phyloP scores from a whole-genome alignment of 164 flowering plant species.

The Santalum album region DNA sequence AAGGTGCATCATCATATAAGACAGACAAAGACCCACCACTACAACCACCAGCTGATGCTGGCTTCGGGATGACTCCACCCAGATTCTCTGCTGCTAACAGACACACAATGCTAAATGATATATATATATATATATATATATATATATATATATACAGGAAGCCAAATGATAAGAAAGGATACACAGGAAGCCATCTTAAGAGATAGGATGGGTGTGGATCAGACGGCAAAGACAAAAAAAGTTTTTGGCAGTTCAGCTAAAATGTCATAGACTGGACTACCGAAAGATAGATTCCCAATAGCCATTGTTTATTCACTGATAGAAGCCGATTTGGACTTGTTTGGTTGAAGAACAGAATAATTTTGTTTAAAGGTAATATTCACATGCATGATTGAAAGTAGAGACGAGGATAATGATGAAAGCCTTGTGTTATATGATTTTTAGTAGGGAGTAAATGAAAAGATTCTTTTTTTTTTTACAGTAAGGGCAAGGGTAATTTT shows the following conservation, averaged over 20 bases:
- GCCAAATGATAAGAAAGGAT: background rate
- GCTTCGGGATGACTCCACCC: too few species aligned
- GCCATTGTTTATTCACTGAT: constrained; percentile 11
- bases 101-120: too few species aligned
- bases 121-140: too few species aligned
- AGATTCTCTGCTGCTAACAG: too few species aligned
- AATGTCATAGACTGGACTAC: background rate
- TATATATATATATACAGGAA: too few species aligned
- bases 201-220: constrained; percentile 9
- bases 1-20: too few species aligned
- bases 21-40: too few species aligned
- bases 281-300: constrained; percentile 5
- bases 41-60: too few species aligned
- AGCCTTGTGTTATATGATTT: background rate
- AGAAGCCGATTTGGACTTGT: constrained; percentile 24
- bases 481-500: too few species aligned
- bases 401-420: constrained; percentile 17
- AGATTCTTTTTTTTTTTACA: too few species aligned
- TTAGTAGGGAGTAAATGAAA: background rate
- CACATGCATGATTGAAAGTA: constrained; percentile 27
- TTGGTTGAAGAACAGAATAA: constrained; percentile 21
- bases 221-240: background rate
- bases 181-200: background rate
- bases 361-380: constrained; percentile 21
- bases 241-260: background rate